Evolutionary conservation across 1,284 basidiomycete genomes (phyloP).

Genomic region (Cryptococcus sp.): DNA sequence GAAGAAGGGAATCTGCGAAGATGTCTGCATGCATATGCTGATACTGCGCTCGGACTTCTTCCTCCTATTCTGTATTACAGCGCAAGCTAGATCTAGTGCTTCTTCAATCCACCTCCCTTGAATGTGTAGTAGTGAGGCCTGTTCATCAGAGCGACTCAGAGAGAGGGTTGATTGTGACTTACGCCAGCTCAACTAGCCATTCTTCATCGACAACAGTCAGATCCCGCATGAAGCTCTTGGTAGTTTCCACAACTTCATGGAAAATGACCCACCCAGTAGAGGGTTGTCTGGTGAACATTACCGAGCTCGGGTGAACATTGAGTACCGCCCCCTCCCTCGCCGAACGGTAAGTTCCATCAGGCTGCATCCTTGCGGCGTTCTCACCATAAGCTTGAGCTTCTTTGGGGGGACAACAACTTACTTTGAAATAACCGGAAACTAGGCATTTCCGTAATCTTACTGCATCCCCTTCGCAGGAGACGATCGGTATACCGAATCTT

Average conservation of each 20-base stretch:
- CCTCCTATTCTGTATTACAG: no score
- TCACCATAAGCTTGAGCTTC: conserved; percentile 1
- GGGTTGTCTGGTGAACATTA: conserved; percentile 88
- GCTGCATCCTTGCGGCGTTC: conserved; percentile 82
- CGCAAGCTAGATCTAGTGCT: conserved; percentile 19
- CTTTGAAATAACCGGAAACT: conserved; percentile 84
- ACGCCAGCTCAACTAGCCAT: conserved; percentile 54
- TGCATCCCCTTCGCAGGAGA: conserved; percentile 80
- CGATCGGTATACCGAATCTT: conserved; percentile 69
- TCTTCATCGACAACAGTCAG: conserved; percentile 54
- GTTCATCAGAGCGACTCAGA: conserved; percentile 5
- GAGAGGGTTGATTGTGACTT: conserved; percentile 11
- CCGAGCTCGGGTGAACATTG: conserved; percentile 88
- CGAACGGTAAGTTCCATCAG: conserved; percentile 83
- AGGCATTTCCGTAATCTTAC: conserved; percentile 75
- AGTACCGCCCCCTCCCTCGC: conserved; percentile 76
- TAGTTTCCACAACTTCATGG: conserved; percentile 93
- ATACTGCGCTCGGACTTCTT: no score
- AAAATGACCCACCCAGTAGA: conserved; percentile 88
- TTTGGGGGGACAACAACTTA: conserved; percentile 4
- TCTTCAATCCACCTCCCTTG: conserved; percentile 41
- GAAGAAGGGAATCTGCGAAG: no score
- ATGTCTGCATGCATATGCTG: no score
- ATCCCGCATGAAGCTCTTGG: conserved; percentile 65
- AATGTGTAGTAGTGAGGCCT: conserved; percentile 46